Conservation (phyloP, 192 early-diverging fungal genomes). For the Coemansia sp. region DNA sequence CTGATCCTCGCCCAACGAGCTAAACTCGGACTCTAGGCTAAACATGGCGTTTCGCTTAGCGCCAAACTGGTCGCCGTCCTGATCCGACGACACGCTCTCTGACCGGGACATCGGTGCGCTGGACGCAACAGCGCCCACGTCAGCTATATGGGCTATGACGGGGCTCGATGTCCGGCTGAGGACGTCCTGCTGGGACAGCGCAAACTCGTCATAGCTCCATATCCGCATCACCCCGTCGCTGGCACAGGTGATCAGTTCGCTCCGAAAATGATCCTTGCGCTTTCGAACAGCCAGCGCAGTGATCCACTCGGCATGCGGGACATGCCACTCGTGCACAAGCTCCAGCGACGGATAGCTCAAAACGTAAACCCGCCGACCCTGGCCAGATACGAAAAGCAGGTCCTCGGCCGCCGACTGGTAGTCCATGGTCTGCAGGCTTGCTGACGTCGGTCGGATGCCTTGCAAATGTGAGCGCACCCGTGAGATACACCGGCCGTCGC, state of each 20-base stretch:
- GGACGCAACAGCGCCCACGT: background rate
- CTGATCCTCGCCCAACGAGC: slow-evolving; percentile 22
- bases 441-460: slow-evolving; percentile 26
- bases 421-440: slow-evolving; percentile 35
- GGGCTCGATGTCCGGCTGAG: slow-evolving; percentile 36
- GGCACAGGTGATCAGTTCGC: slow-evolving; percentile 49
- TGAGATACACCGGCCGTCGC: slow-evolving; percentile 48
- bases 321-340: slow-evolving; percentile 41
- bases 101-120: slow-evolving; percentile 12
- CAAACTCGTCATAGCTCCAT: slow-evolving; percentile 53
- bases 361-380: slow-evolving; percentile 25
- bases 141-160: background rate
- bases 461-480: slow-evolving; percentile 28
- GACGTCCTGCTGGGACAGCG: slow-evolving; percentile 38
- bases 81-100: slow-evolving; percentile 23
- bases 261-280: slow-evolving; percentile 40
- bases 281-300: slow-evolving; percentile 34
- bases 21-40: slow-evolving; percentile 33
- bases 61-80: slow-evolving; percentile 6
- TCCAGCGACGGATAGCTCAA: slow-evolving; percentile 47
- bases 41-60: slow-evolving; percentile 16
- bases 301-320: slow-evolving; percentile 47
- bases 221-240: slow-evolving; percentile 40
- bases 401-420: slow-evolving; percentile 45
- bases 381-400: slow-evolving; percentile 42